These are phyloP conservation scores for Fragaria vesca DNA, from an alignment of 306 rosid species.

Conservation along the genomic window DNA sequence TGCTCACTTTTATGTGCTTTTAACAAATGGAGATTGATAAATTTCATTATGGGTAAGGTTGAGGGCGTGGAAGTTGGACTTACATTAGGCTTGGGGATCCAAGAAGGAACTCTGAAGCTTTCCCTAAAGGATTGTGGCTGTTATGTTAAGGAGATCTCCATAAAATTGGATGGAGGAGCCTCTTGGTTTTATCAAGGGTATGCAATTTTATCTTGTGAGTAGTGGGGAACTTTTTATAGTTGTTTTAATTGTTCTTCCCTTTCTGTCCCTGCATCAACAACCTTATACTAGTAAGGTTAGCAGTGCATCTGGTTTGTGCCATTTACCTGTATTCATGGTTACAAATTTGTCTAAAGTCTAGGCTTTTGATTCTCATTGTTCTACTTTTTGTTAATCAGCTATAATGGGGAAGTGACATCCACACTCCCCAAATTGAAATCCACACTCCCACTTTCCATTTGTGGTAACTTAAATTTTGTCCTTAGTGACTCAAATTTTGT, in stretches of 20 bases:
- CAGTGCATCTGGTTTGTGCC: not conserved
- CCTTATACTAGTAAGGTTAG: not conserved
- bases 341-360: not conserved
- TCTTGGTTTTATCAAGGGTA: constrained; percentile 99
- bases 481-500: too few species aligned
- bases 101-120: constrained; percentile 71
- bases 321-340: not conserved
- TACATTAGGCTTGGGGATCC: constrained; percentile 65
- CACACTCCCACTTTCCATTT: too few species aligned
- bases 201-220: constrained; percentile 9
- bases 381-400: not conserved
- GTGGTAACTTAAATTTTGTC: too few species aligned
- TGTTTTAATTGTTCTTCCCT: not conserved
- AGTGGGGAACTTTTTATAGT: not conserved
- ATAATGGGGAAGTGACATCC: too few species aligned
- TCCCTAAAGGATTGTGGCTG: constrained; percentile 60
- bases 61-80: constrained; percentile 83
- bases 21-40: constrained; percentile 35
- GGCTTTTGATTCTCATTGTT: not conserved
- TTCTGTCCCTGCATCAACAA: not conserved
- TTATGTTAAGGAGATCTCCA: constrained; percentile 62
- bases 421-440: too few species aligned
- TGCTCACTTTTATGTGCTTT: constrained; percentile 23
- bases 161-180: constrained; percentile 87
- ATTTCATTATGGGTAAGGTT: constrained; percentile 56